Percentiles rank a stretch among this genome's conserved stretches.
Conservation (phyloP, 345 rosid species). For the Populus simonii region DNA sequence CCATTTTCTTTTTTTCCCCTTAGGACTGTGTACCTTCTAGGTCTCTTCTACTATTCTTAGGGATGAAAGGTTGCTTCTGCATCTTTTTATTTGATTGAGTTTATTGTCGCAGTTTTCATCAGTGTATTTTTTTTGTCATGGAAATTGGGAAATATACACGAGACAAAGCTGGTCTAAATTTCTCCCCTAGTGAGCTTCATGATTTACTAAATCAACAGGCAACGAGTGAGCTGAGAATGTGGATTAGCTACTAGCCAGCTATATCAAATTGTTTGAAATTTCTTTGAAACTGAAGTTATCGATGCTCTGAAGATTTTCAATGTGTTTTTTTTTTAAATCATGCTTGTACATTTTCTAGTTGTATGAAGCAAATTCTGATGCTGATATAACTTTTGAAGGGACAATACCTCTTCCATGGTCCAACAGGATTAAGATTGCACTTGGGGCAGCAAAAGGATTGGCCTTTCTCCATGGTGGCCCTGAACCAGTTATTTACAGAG, state of each 20-base stretch:
- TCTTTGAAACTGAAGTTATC: slow-evolving; percentile 20
- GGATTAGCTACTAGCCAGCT: background rate
- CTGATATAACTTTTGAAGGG: slow-evolving; percentile 40
- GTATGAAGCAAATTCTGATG: slow-evolving; percentile 14
- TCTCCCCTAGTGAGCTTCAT: background rate
- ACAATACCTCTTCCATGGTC: slow-evolving; percentile 45
- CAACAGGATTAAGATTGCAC: slow-evolving; percentile 33
- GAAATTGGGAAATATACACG: background rate
- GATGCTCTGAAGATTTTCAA: background rate
- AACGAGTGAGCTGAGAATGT: background rate
- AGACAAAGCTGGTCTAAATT: background rate
- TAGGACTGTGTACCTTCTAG: background rate
- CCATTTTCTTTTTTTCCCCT: background rate
- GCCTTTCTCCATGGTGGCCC: slow-evolving; percentile 36
- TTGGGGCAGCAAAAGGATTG: slow-evolving; percentile 38
- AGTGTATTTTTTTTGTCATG: background rate
- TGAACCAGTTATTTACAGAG: slow-evolving; percentile 33
- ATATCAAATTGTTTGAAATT: background rate
- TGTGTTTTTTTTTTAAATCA: background rate
- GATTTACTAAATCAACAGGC: background rate
- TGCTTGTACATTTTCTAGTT: slow-evolving; percentile 3
- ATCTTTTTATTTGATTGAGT: background rate
- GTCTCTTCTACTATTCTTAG: background rate
- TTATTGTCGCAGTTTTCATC: background rate
- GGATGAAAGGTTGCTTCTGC: background rate